These are phyloP conservation scores for Chondrus crispus DNA, from an alignment of 23 red algal species.

Conservation along the genomic window DNA sequence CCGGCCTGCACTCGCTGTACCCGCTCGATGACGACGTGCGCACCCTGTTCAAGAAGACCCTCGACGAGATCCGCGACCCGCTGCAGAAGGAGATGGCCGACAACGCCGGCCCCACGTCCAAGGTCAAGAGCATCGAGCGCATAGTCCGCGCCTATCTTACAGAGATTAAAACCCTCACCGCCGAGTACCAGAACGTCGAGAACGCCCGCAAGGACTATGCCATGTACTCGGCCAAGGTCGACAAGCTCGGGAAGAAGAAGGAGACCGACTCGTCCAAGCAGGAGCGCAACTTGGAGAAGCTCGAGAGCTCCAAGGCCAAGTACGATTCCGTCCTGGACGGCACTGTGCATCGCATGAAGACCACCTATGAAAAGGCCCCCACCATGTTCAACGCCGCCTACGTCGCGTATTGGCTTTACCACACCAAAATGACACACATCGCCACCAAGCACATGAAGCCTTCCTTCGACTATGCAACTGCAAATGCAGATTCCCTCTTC, in stretches of 20 bases:
- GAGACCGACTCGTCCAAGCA: conserved; percentile 40
- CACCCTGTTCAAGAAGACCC: conserved; percentile 21
- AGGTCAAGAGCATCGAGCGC: conserved; percentile 11
- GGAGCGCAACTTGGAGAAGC: conserved; percentile 51
- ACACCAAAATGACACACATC: conserved; percentile 10
- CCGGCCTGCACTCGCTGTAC: conserved; percentile 24
- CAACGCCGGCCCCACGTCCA: conserved; percentile 5
- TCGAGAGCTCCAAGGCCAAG: conserved; percentile 47
- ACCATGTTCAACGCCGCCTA: conserved; percentile 50
- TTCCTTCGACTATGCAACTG: conserved; percentile 14
- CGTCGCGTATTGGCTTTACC: conserved; percentile 57
- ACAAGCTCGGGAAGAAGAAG: conserved; percentile 55
- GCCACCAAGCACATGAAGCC: conserved; percentile 23
- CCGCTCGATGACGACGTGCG: conserved; percentile 55
- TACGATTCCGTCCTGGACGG: conserved; percentile 40
- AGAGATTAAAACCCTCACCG: conserved; percentile 36
- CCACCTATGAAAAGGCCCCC: conserved; percentile 32
- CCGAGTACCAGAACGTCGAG: conserved; percentile 17
- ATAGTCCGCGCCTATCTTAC: conserved; percentile 56
- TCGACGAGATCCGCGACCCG: not conserved
- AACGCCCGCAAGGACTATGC: conserved; percentile 41
- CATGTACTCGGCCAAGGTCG: conserved; percentile 67
- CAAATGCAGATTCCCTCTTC: not conserved
- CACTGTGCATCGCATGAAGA: conserved; percentile 44
- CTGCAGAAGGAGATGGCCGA: conserved; percentile 6